Conservation (phyloP, 352 stramenopile species). For the Elongisporangium anandrum region DNA sequence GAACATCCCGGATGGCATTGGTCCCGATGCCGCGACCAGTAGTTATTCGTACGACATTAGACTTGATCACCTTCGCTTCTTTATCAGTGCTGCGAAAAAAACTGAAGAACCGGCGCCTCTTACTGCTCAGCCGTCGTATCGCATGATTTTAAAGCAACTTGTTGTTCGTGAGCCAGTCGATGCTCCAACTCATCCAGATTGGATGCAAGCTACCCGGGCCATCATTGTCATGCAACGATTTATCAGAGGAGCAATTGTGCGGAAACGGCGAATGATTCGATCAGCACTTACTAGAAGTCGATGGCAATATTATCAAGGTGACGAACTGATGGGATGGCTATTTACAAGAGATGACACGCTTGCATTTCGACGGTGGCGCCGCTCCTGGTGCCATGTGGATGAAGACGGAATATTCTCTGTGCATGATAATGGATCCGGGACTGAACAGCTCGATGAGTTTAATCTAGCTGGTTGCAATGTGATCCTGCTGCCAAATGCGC, state of each 20-base stretch:
- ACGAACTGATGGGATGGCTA: constrained; percentile 78
- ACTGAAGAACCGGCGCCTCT: constrained; percentile 11
- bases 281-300: constrained; percentile 46
- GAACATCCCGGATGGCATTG: constrained; percentile 19
- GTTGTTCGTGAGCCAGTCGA: constrained; percentile 51
- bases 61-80: constrained; percentile 57
- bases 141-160: constrained; percentile 66
- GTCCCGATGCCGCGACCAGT: constrained; percentile 7
- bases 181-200: constrained; percentile 48
- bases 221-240: constrained; percentile 81
- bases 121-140: constrained; percentile 64
- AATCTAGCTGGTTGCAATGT: constrained; percentile 58
- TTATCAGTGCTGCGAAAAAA: constrained; percentile 60
- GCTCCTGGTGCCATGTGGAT: constrained; percentile 78
- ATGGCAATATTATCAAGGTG: constrained; percentile 53
- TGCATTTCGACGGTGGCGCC: constrained; percentile 78
- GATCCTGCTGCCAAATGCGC: constrained; percentile 50
- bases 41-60: constrained; percentile 80
- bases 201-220: constrained; percentile 60
- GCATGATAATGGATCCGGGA: constrained; percentile 65
- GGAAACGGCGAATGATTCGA: constrained; percentile 59
- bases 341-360: constrained; percentile 80
- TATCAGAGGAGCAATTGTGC: constrained; percentile 69
- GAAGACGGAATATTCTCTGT: constrained; percentile 64
- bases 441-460: constrained; percentile 63